phyloP scores from a whole-genome alignment of 208 protist species.

The Trypanosoma scelopori region DNA sequence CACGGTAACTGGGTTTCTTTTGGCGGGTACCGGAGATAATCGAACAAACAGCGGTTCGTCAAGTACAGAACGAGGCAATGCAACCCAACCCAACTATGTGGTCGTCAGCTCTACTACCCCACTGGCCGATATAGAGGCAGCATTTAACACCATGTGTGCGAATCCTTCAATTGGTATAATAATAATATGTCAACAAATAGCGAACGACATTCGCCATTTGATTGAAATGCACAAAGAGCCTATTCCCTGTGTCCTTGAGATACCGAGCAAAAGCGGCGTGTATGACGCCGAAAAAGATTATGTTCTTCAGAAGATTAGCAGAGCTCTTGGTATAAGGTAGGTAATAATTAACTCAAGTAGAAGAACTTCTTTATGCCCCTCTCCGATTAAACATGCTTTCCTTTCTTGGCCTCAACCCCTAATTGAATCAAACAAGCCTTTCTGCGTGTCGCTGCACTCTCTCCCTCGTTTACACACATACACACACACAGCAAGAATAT shows the following conservation, averaged over 20 bases:
- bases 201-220: constrained; percentile 94
- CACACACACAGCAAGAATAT: neutral
- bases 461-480: neutral
- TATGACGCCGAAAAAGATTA: constrained; percentile 96
- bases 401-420: neutral
- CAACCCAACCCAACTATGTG: constrained; percentile 84
- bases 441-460: constrained; percentile 1
- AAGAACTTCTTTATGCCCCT: neutral
- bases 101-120: constrained; percentile 91
- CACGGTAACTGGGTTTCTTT: constrained; percentile 96
- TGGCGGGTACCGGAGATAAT: constrained; percentile 94
- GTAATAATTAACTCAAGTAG: constrained; percentile 16
- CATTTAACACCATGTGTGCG: constrained; percentile 88
- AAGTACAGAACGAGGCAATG: constrained; percentile 25
- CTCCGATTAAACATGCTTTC: neutral
- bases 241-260: constrained; percentile 96
- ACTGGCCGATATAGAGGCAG: constrained; percentile 89
- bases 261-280: constrained; percentile 95
- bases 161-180: constrained; percentile 94
- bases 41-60: constrained; percentile 35
- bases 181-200: constrained; percentile 96
- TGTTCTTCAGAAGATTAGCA: constrained; percentile 90
- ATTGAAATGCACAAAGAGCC: constrained; percentile 89
- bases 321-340: constrained; percentile 66
- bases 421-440: neutral